A percentile compares a stretch with the other conserved stretches of the same genome.
Evolutionary conservation across 2,329 filamentous ascomycete genomes (phyloP).

Genomic region (Pestalotiopsis sp.): DNA sequence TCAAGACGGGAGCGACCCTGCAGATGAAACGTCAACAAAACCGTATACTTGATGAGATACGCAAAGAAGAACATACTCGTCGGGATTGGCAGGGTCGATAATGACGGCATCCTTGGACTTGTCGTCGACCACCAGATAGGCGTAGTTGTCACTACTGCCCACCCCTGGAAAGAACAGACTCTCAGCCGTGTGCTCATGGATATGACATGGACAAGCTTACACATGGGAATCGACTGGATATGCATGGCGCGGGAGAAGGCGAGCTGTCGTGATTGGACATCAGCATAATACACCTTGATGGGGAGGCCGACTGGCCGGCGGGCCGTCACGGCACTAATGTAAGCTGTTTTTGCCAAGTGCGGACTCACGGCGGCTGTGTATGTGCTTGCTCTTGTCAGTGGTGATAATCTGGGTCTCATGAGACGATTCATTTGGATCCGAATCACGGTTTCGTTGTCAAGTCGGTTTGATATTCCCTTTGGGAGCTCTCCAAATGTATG

Average conservation of each 20-base stretch:
- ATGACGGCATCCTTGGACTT: slow-evolving; percentile 77
- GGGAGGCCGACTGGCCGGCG: neutral
- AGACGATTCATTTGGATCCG: slow-evolving; percentile 42
- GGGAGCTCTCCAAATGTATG: neutral
- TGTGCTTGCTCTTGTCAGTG: slow-evolving; percentile 31
- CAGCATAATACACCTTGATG: slow-evolving; percentile 21
- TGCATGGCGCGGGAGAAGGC: slow-evolving; percentile 65
- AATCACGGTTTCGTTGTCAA: neutral
- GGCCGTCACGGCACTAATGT: neutral
- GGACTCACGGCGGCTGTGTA: slow-evolving; percentile 31
- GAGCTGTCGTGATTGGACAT: slow-evolving; percentile 28
- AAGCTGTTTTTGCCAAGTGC: neutral
- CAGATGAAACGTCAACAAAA: slow-evolving; percentile 8
- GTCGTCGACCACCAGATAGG: slow-evolving; percentile 79
- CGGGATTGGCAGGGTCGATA: slow-evolving; percentile 78
- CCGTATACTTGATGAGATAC: neutral
- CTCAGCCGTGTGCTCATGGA: slow-evolving; percentile 9
- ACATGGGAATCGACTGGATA: slow-evolving; percentile 88
- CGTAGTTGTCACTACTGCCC: slow-evolving; percentile 80
- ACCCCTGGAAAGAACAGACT: slow-evolving; percentile 56
- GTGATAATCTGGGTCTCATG: slow-evolving; percentile 35
- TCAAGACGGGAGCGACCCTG: slow-evolving; percentile 66
- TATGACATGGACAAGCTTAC: slow-evolving; percentile 49
- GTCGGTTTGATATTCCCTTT: neutral
- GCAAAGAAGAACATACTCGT: slow-evolving; percentile 60